These are phyloP conservation scores for Ogataea hybrid DNA, from an alignment of 1,139 yeast species.

Conservation along the genomic window DNA sequence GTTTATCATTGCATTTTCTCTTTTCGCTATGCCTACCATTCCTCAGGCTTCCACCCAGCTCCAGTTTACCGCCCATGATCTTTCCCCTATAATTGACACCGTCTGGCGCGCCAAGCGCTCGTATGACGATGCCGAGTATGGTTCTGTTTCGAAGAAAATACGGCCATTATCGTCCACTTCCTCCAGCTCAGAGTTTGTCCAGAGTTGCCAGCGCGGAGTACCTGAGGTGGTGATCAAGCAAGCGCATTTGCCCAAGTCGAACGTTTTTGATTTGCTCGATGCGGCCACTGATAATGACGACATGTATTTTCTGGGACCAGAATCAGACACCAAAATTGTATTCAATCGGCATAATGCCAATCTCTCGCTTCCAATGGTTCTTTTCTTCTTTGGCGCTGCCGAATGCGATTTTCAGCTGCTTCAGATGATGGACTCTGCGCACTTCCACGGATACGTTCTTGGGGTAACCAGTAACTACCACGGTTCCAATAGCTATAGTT, in stretches of 20 bases:
- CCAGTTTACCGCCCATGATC: slow-evolving; percentile 2
- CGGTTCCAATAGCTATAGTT: slow-evolving; percentile 12
- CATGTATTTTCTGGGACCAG: slow-evolving; percentile 11
- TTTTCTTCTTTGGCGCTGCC: slow-evolving; percentile 18
- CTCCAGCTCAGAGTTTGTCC: slow-evolving; percentile 4
- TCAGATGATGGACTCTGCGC: slow-evolving; percentile 8
- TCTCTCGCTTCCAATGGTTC: slow-evolving; percentile 9
- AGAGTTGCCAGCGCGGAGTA: slow-evolving; percentile 1
- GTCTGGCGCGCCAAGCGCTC: slow-evolving; percentile 4
- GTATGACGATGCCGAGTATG: background rate
- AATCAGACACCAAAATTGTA: slow-evolving; percentile 3
- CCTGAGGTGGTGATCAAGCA: slow-evolving; percentile 22
- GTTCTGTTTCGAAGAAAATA: background rate
- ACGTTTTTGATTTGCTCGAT: slow-evolving; percentile 13
- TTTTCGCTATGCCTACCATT: slow-evolving; percentile 5
- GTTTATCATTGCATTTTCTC: background rate
- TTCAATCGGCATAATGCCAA: slow-evolving; percentile 3
- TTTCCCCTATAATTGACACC: background rate
- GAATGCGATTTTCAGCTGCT: slow-evolving; percentile 14
- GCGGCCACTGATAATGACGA: background rate
- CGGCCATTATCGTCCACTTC: slow-evolving; percentile 10
- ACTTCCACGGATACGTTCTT: slow-evolving; percentile 12
- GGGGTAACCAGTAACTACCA: slow-evolving; percentile 25
- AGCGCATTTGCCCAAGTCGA: slow-evolving; percentile 18
- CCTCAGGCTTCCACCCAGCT: slow-evolving; percentile 5